phyloP scores from a whole-genome alignment of 1,284 basidiomycete genomes.

The Moesziomyces sp. region DNA sequence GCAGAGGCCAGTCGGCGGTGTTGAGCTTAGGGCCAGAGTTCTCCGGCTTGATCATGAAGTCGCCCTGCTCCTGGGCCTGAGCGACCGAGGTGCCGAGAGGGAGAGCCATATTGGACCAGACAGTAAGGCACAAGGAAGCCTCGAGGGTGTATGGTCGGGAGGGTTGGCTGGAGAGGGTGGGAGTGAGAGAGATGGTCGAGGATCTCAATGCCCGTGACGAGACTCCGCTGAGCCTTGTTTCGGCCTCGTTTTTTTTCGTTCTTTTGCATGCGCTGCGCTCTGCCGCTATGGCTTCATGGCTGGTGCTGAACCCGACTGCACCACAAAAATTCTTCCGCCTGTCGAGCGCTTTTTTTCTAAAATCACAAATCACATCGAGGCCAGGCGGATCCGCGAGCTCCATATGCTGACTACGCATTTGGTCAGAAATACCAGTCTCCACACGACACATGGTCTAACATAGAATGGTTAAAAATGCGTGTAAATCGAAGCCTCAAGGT shows the following conservation, averaged over 20 bases:
- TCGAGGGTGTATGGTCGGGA: background rate
- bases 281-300: background rate
- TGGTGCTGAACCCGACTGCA: background rate
- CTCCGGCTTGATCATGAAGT: conserved; percentile 70
- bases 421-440: background rate
- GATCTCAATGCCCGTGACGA: background rate
- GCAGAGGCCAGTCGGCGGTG: conserved; percentile 95
- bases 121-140: background rate
- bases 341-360: background rate
- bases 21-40: conserved; percentile 71
- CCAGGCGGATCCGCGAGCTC: background rate
- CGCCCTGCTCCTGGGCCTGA: conserved; percentile 57
- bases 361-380: background rate
- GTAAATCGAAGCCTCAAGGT: background rate
- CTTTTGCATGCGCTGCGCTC: conserved; percentile 5
- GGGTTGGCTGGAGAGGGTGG: background rate
- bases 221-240: conserved; percentile 6
- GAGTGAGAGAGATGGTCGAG: background rate
- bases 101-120: conserved; percentile 36
- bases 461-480: no score
- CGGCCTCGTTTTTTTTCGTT: conserved; percentile 1
- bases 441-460: background rate
- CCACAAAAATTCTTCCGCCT: background rate
- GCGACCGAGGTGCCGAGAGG: conserved; percentile 48
- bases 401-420: background rate